Conservation (phyloP, 345 rosid species). For the Aquilaria yunnanensis region DNA sequence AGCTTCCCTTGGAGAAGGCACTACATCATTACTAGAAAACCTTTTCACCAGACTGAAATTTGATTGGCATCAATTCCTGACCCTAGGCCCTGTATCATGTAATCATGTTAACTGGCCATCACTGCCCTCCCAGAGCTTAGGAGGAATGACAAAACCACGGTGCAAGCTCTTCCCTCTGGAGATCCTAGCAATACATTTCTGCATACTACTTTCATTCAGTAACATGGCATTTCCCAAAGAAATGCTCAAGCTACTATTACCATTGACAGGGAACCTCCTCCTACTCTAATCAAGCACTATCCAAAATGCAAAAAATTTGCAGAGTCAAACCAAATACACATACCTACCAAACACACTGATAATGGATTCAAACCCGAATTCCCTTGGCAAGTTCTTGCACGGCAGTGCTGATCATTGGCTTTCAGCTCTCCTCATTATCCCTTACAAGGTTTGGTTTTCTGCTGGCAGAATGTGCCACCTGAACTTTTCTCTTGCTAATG, state of each 20-base stretch:
- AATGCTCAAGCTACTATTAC: slow-evolving; percentile 42
- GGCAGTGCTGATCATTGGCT: slow-evolving; percentile 59
- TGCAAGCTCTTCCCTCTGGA: slow-evolving; percentile 35
- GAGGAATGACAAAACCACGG: slow-evolving; percentile 43
- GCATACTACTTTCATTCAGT: slow-evolving; percentile 23
- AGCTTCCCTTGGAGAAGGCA: slow-evolving; percentile 49
- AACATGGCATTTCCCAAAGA: slow-evolving; percentile 33
- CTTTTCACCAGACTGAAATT: slow-evolving; percentile 60
- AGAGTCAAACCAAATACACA: slow-evolving; percentile 54
- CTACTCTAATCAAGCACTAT: slow-evolving; percentile 37
- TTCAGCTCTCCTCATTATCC: slow-evolving; percentile 59
- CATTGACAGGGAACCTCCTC: slow-evolving; percentile 42
- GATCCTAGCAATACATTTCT: slow-evolving; percentile 29
- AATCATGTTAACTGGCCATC: slow-evolving; percentile 77
- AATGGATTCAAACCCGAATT: slow-evolving; percentile 33
- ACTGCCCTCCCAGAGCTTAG: slow-evolving; percentile 92
- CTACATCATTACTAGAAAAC: slow-evolving; percentile 47
- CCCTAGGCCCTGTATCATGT: slow-evolving; percentile 74
- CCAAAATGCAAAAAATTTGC: slow-evolving; percentile 51
- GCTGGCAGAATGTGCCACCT: slow-evolving; percentile 26
- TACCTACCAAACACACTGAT: slow-evolving; percentile 52
- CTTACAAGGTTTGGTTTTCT: slow-evolving; percentile 59
- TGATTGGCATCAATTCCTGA: slow-evolving; percentile 44
- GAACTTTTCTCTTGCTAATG: slow-evolving; percentile 65
- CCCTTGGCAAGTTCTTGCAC: slow-evolving; percentile 52